These are phyloP conservation scores for Zymoseptoria passerinii DNA, from an alignment of 2,329 filamentous ascomycete species.

Conservation along the genomic window DNA sequence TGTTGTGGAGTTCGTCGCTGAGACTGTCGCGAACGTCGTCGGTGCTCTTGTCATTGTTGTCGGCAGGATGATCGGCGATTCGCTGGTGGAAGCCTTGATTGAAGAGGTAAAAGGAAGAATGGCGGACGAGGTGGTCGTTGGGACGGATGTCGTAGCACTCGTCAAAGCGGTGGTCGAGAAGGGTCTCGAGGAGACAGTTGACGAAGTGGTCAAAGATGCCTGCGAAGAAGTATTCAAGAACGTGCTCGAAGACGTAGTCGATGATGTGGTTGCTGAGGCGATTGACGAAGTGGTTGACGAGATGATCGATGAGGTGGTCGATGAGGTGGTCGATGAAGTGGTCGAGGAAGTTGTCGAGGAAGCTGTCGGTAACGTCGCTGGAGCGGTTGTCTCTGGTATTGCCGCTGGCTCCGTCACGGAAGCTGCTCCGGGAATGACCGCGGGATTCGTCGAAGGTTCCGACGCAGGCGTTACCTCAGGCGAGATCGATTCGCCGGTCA, in stretches of 20 bases:
- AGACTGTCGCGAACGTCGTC: background rate
- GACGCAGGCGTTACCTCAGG: background rate
- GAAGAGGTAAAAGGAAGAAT: background rate
- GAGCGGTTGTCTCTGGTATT: background rate
- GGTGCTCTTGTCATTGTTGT: background rate
- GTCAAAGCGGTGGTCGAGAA: background rate
- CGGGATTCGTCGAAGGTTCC: background rate
- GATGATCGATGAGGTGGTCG: background rate
- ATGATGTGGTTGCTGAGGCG: background rate
- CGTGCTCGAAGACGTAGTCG: background rate
- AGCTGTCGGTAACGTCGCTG: background rate
- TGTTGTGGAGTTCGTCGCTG: background rate
- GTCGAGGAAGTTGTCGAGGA: background rate
- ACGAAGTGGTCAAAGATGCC: background rate
- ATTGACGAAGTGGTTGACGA: background rate
- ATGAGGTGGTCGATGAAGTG: background rate
- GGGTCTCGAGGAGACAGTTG: background rate
- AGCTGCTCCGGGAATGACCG: background rate
- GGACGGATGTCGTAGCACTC: background rate
- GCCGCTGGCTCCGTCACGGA: background rate
- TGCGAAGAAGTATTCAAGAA: conserved; percentile 1
- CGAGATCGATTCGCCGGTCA: conserved; percentile 1
- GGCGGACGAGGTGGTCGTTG: background rate
- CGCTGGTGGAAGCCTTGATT: background rate
- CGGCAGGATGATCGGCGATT: no score